These are phyloP conservation scores for California macrophylla DNA, from an alignment of 441 rosid species.

Conservation along the genomic window DNA sequence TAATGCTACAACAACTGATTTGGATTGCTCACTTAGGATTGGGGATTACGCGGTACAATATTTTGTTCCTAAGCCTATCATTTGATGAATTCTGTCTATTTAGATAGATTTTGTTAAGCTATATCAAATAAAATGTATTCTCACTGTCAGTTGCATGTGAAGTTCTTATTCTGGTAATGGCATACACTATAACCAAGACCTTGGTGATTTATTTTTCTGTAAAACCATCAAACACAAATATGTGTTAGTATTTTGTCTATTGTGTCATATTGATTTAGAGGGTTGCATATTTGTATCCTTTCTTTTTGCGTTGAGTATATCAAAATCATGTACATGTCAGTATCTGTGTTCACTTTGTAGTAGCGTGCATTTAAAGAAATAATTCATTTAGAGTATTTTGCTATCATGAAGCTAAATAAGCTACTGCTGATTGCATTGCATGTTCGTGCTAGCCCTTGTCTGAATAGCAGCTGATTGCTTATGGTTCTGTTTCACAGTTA, in stretches of 20 bases:
- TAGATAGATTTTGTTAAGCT: neutral
- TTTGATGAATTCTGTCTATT: neutral
- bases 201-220: neutral
- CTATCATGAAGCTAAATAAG: neutral
- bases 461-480: neutral
- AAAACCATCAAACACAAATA: neutral
- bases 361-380: neutral
- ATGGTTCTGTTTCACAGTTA: neutral
- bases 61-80: neutral
- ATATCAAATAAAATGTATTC: neutral
- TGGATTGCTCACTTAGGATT: slow-evolving; percentile 53
- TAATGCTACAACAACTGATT: slow-evolving; percentile 32
- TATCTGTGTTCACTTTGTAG: neutral
- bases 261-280: neutral
- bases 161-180: neutral
- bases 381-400: neutral
- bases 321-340: neutral
- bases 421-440: slow-evolving; percentile 2
- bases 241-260: neutral
- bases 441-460: neutral
- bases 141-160: neutral
- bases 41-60: slow-evolving; percentile 84
- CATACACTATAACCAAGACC: neutral
- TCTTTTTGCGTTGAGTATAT: neutral
- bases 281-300: neutral